Conservation (phyloP, 192 early-diverging fungal genomes). For the Oehlia diaphana region DNA sequence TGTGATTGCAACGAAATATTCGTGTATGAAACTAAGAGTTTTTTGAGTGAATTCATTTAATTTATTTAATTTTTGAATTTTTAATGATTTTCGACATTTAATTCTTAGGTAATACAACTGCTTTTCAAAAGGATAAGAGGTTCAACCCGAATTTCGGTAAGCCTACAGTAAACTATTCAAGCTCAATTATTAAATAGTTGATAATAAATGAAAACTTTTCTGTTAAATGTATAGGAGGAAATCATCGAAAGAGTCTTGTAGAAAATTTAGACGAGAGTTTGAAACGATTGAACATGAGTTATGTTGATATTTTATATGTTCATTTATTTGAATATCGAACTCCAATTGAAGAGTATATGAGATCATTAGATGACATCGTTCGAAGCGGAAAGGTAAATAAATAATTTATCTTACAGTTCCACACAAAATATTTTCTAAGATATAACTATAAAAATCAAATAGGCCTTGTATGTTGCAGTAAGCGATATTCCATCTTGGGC, state of each 20-base stretch:
- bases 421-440: no score
- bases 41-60: no score
- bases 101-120: neutral
- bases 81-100: neutral
- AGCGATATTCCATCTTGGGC: slow-evolving; percentile 41
- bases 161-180: no score
- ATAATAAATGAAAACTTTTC: no score
- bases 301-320: slow-evolving; percentile 34
- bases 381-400: slow-evolving; percentile 46
- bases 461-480: slow-evolving; percentile 48
- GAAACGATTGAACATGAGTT: slow-evolving; percentile 36
- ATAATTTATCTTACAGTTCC: no score
- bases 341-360: slow-evolving; percentile 60
- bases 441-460: no score
- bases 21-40: slow-evolving; percentile 4
- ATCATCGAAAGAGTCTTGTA: slow-evolving; percentile 29
- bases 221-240: slow-evolving; percentile 7
- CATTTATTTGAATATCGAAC: slow-evolving; percentile 35
- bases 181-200: no score
- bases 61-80: neutral
- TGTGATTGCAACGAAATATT: slow-evolving; percentile 49
- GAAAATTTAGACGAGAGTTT: slow-evolving; percentile 47
- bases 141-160: neutral
- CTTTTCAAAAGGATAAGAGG: no score
- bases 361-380: slow-evolving; percentile 59